Conservation (phyloP, 495 filamentous ascomycete genomes). For the Aspergillus saccharolyticus region DNA sequence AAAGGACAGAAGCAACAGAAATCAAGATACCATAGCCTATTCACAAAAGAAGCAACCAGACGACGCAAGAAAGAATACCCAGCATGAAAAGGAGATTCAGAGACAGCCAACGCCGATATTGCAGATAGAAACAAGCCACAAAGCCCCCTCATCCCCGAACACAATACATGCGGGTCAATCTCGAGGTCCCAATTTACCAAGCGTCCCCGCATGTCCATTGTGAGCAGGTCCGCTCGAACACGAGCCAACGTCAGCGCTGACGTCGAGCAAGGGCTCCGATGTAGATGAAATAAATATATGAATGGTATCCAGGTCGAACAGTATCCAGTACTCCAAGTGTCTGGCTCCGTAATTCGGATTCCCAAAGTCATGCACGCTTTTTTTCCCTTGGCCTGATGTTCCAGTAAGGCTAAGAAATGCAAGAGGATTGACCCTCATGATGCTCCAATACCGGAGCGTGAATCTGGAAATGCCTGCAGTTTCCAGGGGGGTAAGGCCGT, state of each 20-base stretch:
- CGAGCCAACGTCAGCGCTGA: conserved; percentile 14
- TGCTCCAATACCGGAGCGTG: conserved; percentile 6
- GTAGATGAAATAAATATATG: conserved; percentile 15
- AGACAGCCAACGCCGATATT: conserved; percentile 17
- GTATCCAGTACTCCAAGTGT: conserved; percentile 21
- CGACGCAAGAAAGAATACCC: conserved; percentile 10
- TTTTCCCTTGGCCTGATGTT: conserved; percentile 16
- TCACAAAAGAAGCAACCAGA: conserved; percentile 24
- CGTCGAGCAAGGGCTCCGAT: conserved; percentile 7
- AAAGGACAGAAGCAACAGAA: conserved; percentile 19
- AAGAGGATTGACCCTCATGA: conserved; percentile 12
- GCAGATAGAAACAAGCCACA: conserved; percentile 23
- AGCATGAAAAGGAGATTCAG: conserved; percentile 12
- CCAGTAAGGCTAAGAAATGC: conserved; percentile 13
- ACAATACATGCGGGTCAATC: conserved; percentile 18
- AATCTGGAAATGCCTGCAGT: neutral
- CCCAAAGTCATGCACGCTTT: conserved; percentile 20
- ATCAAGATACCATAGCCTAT: conserved; percentile 24
- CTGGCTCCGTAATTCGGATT: conserved; percentile 18
- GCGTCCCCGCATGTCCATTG: conserved; percentile 6
- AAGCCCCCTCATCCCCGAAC: conserved; percentile 29
- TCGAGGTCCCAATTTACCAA: conserved; percentile 24
- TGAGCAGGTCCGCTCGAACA: conserved; percentile 12
- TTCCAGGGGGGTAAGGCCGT: conserved; percentile 3
- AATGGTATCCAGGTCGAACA: conserved; percentile 19